Evolutionary conservation across 805 yeast genomes (phyloP).

Genomic region (Candida caryicola): DNA sequence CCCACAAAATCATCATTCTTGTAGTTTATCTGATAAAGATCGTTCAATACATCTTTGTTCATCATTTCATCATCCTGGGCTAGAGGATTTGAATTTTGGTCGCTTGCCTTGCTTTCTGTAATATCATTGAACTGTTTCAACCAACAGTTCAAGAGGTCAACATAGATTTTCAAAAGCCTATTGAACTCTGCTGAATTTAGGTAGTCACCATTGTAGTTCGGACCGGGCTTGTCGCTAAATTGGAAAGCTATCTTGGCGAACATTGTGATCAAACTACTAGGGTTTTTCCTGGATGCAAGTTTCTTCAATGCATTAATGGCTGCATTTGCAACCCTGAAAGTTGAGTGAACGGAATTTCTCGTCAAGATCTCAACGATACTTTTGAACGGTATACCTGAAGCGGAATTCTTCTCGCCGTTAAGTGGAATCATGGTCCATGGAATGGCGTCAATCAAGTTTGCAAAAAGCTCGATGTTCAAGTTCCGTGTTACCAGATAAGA

Average conservation of each 20-base stretch:
- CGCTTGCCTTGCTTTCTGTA: slow-evolving; percentile 16
- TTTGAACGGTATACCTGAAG: slow-evolving; percentile 47
- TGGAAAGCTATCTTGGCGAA: slow-evolving; percentile 80
- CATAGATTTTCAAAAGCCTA: slow-evolving; percentile 62
- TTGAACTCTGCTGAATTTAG: slow-evolving; percentile 61
- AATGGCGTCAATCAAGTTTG: slow-evolving; percentile 63
- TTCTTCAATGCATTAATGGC: slow-evolving; percentile 61
- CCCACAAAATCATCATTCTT: slow-evolving; percentile 35
- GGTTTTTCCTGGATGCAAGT: slow-evolving; percentile 65
- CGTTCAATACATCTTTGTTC: slow-evolving; percentile 39
- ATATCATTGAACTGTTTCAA: slow-evolving; percentile 54
- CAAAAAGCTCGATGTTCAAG: slow-evolving; percentile 58
- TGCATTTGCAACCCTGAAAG: slow-evolving; percentile 58
- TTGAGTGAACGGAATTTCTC: slow-evolving; percentile 70
- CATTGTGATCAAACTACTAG: slow-evolving; percentile 65
- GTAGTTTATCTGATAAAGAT: slow-evolving; percentile 44
- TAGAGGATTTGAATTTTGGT: slow-evolving; percentile 28
- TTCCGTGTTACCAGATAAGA: slow-evolving; percentile 31
- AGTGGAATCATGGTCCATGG: slow-evolving; percentile 57
- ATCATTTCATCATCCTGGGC: slow-evolving; percentile 35
- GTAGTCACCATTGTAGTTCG: slow-evolving; percentile 53
- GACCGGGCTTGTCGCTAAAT: slow-evolving; percentile 67
- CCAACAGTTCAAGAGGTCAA: slow-evolving; percentile 83
- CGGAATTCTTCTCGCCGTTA: slow-evolving; percentile 38
- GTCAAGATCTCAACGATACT: slow-evolving; percentile 72